Evolutionary conservation across 306 rosid genomes (phyloP), one percentile per base, ranked within the genome.

Genomic region (Fagus crenata): DNA sequence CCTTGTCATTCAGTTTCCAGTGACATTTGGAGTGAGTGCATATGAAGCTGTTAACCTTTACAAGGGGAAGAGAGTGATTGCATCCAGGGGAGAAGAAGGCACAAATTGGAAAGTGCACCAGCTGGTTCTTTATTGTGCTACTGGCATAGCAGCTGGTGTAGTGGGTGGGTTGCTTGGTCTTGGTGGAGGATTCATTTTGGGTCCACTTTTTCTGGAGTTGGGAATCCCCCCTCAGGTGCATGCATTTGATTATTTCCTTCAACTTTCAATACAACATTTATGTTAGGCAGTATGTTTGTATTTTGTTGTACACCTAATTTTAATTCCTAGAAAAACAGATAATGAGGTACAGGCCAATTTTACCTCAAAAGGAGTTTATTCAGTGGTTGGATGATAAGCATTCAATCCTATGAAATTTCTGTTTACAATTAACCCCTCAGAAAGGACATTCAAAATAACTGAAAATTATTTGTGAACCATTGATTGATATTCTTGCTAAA

Each of bases 101-200:
- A 84, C 82, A 53, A 2, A 63, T 18, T 95, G 81, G 68, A 75
- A 71, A 75, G 89, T 78, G 71, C 14, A 73, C 46, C 96, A 86
- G 78, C 84, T 95, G 80, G 2, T 53, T 15, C 36, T 80, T 63
- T 95, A 95, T 72, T 89, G 91, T 72, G 18, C 81, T 68, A 83
- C 81, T 73, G 97, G 97, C 9, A 0, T 95, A 36, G 6, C 91
- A 36, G 99, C 99, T 4, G 99, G 99, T 35, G 0, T 92, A 13
- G 92, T 92, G 8, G 99, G 97, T 22, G 99, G 99, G 41, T 63
- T 95, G 90, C 90, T 92, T 9, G 99, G 99, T 54, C 87, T 95
- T 7, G 99, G 99, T 49, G 99, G 97, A 53, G 99, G 99, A 53
- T 95, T 91, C 22, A 82, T 95, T 78, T 89, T 92, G 96, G 99